These are phyloP conservation scores for Trichoderma atroviride DNA, from an alignment of 2,329 filamentous ascomycete species.

Conservation along the genomic window DNA sequence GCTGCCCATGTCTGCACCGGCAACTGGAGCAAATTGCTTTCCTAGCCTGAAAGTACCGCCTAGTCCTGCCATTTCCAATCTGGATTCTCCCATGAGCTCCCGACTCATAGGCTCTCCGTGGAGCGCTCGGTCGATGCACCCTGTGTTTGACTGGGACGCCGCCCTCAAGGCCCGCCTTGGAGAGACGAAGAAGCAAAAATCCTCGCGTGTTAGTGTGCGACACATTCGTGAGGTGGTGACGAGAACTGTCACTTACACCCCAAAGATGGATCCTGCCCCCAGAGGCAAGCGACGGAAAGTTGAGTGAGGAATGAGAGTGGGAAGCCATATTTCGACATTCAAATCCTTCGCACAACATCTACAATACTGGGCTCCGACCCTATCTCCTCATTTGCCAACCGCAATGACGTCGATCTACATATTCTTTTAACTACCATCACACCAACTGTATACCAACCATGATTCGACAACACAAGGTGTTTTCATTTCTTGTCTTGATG, in stretches of 20 bases:
- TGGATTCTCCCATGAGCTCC: slow-evolving; percentile 70
- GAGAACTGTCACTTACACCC: slow-evolving; percentile 90
- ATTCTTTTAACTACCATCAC: slow-evolving; percentile 14
- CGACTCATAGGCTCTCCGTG: slow-evolving; percentile 70
- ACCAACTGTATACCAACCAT: slow-evolving; percentile 26
- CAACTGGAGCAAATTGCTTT: slow-evolving; percentile 62
- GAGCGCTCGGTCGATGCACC: slow-evolving; percentile 64
- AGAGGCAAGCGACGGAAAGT: slow-evolving; percentile 89
- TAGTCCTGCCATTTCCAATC: slow-evolving; percentile 68
- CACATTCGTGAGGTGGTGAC: slow-evolving; percentile 89
- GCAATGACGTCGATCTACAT: slow-evolving; percentile 4
- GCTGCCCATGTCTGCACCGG: slow-evolving; percentile 61
- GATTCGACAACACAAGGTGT: slow-evolving; percentile 24
- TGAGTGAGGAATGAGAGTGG: slow-evolving; percentile 45
- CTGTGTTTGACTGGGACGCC: slow-evolving; percentile 78
- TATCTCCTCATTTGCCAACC: background rate
- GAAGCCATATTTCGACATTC: background rate
- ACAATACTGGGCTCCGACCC: slow-evolving; percentile 19
- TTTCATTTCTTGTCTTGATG: slow-evolving; percentile 26
- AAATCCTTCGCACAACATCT: slow-evolving; percentile 19
- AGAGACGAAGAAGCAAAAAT: slow-evolving; percentile 60
- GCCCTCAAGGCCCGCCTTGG: slow-evolving; percentile 68
- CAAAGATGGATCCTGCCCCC: slow-evolving; percentile 81
- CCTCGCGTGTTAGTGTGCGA: slow-evolving; percentile 63
- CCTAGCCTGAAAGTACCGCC: slow-evolving; percentile 75